phyloP scores from a whole-genome alignment of 495 filamentous ascomycete species.

The Chaetomium fimeti region DNA sequence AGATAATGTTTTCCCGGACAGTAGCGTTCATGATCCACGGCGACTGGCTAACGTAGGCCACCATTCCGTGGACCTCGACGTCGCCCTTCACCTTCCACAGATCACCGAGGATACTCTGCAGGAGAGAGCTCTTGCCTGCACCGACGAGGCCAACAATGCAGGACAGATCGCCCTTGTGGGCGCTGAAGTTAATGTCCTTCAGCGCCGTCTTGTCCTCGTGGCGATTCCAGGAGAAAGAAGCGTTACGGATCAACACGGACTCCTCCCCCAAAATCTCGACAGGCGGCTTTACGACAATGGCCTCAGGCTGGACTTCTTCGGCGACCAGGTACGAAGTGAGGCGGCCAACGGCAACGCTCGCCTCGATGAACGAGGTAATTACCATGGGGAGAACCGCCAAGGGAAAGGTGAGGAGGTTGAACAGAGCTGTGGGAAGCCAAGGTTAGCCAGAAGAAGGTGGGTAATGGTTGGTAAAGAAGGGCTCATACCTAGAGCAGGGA shows the following conservation, averaged over 20 bases:
- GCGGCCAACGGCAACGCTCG: conserved; percentile 84
- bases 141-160: conserved; percentile 97
- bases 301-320: conserved; percentile 86
- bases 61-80: conserved; percentile 73
- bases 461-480: neutral
- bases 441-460: neutral
- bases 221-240: conserved; percentile 92
- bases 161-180: conserved; percentile 83
- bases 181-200: conserved; percentile 77
- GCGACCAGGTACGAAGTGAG: conserved; percentile 82
- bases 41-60: conserved; percentile 89
- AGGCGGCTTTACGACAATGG: conserved; percentile 65
- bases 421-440: conserved; percentile 53
- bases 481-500: conserved; percentile 69
- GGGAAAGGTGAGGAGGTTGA: conserved; percentile 93
- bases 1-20: conserved; percentile 94
- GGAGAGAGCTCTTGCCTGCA: conserved; percentile 86
- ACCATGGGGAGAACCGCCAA: conserved; percentile 95
- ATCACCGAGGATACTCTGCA: conserved; percentile 84
- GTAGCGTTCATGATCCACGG: conserved; percentile 98
- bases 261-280: conserved; percentile 77
- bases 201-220: conserved; percentile 56
- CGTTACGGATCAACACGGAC: conserved; percentile 75
- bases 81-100: conserved; percentile 86
- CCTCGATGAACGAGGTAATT: conserved; percentile 93